Evolutionary conservation across 1,139 yeast species (phyloP).

Genomic region (Kazachstania sp.): DNA sequence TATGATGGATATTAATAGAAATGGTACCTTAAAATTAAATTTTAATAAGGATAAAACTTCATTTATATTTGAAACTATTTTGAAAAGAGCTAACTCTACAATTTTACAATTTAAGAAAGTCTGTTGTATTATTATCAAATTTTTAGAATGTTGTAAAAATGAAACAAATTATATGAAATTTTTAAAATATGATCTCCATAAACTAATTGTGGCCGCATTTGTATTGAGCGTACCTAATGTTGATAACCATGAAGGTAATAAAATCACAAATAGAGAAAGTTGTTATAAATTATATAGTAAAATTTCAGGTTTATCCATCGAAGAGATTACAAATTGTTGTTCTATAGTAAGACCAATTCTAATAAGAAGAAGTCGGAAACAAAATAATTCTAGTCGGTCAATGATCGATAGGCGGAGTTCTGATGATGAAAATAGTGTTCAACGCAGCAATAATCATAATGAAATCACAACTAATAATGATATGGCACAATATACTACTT

Average conservation of each 20-base stretch:
- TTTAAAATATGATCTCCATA: conserved; percentile 16
- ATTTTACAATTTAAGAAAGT: conserved; percentile 20
- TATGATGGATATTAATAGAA: not conserved
- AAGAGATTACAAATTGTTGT: conserved; percentile 21
- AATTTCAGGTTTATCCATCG: conserved; percentile 18
- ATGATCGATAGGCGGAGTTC: not conserved
- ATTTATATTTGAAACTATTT: conserved; percentile 10
- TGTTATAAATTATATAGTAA: conserved; percentile 13
- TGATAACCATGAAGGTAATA: conserved; percentile 9
- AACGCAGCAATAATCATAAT: not conserved
- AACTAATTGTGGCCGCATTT: conserved; percentile 18
- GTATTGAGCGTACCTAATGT: conserved; percentile 16
- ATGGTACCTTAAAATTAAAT: not conserved
- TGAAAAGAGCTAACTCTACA: conserved; percentile 14
- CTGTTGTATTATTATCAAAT: conserved; percentile 22
- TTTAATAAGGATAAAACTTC: conserved; percentile 2
- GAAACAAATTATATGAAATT: conserved; percentile 18
- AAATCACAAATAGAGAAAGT: conserved; percentile 13
- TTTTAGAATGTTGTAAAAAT: conserved; percentile 16
- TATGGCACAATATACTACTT: not conserved
- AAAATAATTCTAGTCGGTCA: conserved; percentile 1
- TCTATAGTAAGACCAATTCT: conserved; percentile 22
- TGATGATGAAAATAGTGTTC: not conserved
- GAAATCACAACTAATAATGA: not conserved
- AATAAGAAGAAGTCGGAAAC: conserved; percentile 14